These are phyloP conservation scores for Zangia roseola DNA, from an alignment of 768 basidiomycete species.

Conservation along the genomic window DNA sequence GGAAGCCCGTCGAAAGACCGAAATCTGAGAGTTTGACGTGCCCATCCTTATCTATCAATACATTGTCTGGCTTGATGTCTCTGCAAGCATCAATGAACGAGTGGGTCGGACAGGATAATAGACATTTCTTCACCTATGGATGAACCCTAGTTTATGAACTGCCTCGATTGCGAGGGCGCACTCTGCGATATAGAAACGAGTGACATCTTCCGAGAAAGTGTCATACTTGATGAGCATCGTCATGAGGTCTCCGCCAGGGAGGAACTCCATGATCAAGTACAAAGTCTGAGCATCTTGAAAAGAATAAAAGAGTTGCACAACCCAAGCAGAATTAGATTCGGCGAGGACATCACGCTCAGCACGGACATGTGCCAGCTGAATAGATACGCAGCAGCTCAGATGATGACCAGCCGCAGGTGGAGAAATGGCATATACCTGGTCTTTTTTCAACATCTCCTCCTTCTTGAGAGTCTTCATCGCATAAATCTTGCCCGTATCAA, in stretches of 20 bases:
- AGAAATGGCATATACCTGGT: constrained; percentile 64
- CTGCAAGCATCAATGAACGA: constrained; percentile 38
- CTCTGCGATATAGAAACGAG: constrained; percentile 98
- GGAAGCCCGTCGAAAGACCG: constrained; percentile 98
- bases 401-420: neutral
- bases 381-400: neutral
- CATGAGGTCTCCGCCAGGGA: constrained; percentile 98
- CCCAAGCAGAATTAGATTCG: constrained; percentile 94
- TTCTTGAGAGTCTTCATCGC: constrained; percentile 99
- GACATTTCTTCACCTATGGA: constrained; percentile 72
- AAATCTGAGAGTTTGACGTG: constrained; percentile 99
- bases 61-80: constrained; percentile 99
- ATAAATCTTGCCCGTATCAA: constrained; percentile 96
- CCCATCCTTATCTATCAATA: constrained; percentile 85
- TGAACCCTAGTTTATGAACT: constrained; percentile 95
- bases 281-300: constrained; percentile 93
- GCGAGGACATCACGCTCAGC: constrained; percentile 97
- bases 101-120: neutral
- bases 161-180: constrained; percentile 97
- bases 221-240: constrained; percentile 99
- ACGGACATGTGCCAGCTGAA: constrained; percentile 92
- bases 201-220: constrained; percentile 97
- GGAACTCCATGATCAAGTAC: constrained; percentile 98
- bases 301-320: constrained; percentile 96
- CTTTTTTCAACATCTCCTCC: constrained; percentile 98